Evolutionary conservation across 2,329 filamentous ascomycete species (phyloP), one percentile per base, ranked within the genome.

Genomic region (Colletotrichum gloeosporioides): DNA sequence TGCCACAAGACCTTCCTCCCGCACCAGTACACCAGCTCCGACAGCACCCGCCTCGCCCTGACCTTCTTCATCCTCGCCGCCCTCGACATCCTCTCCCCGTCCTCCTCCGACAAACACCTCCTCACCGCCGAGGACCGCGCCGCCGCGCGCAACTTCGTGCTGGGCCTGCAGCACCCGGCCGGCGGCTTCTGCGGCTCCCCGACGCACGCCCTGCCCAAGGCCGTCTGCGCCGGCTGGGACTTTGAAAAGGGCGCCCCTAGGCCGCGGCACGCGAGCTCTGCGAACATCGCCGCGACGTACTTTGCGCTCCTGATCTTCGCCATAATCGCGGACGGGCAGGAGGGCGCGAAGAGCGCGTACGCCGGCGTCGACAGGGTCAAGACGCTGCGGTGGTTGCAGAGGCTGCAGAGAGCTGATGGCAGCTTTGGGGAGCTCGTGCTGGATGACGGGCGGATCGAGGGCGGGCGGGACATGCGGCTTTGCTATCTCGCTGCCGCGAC

Each of bases 131-230:
- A 83, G 12, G 88, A 90, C 63, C 87, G 89, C 64, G 79, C 81
- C 7, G 81, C 82, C 4, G 85, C 92, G 62, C 88, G 90, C n/a
- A 86, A 92, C 76, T 99, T 96, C 96, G 92, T 99, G 61, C 94
- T 99, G 77, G 89, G 90, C 59, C 95, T 96, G 81, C 96, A 98
- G 84, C 94, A 98, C 80, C 93, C 95, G 0, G 88, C 91, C 44
- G 97, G 97, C 32, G 97, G 97, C 18, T 99, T 99, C 86, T 93
- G 95, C 78, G 96, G 95, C 55, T 96, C 95, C 78, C 94, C 96
- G 3, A 95, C 90, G 85, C 83, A 98, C 89, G 78, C 86, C 22
- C 82, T 86, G n/a, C 86, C 87, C 2, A 67, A 75, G 2, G 31
- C 77, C 18, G 79, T 82, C 29, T 83, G 82, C 69, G 79, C 80